Base-by-base conservation (phyloP, 192 early-diverging fungal genomes). In the Coemansia sp. region DNA sequence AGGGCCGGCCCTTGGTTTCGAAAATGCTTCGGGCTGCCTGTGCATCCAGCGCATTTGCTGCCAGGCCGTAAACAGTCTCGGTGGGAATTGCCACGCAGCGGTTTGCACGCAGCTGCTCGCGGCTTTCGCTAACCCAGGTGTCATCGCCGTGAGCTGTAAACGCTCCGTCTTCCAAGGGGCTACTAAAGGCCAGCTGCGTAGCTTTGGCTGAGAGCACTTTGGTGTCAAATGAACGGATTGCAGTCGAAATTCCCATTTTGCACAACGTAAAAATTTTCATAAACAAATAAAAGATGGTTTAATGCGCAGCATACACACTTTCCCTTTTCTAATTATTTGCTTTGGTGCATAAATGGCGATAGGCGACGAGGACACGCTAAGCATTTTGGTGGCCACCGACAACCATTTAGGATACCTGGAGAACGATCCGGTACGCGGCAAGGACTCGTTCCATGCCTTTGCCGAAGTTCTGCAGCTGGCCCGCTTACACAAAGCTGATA, bases 1-100 rank as follows among this genome's bases (percentile, higher is more conserved):
- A 77, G 0, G 97, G 97, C 54, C 97, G 69, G 51, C 88, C 87
- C 78, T 99, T 99, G 60, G 88, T 89, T 0, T 46, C 51, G 63
- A 85, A 99, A 50, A 99, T 95, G 38, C 82, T 70, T 21, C 63
- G 42, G 14, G 96, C 90, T 12, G 92, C 89, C 2, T 31, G 20
- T 5, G 80, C 49, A 15, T 74, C 61, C 5, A 93, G 78, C 5
- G 95, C 95, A 53, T 96, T 93, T 50, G 92, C 89, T 7, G 88
- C 97, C 21, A 99, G 78, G 0, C 97, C 97, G 65, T 99, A 99
- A 13, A 99, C 97, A 5, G 97, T 99, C 61, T 99, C 97, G 5
- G 97, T 98, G 3, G 97, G 95, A 33, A 99, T 90, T 4, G 88
- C 93, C 14, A 99, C 84, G 23, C 84, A 82, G 26, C 85, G 68